Base-by-base conservation (phyloP, 805 yeast species). In the Hanseniaspora guilliermondii region DNA sequence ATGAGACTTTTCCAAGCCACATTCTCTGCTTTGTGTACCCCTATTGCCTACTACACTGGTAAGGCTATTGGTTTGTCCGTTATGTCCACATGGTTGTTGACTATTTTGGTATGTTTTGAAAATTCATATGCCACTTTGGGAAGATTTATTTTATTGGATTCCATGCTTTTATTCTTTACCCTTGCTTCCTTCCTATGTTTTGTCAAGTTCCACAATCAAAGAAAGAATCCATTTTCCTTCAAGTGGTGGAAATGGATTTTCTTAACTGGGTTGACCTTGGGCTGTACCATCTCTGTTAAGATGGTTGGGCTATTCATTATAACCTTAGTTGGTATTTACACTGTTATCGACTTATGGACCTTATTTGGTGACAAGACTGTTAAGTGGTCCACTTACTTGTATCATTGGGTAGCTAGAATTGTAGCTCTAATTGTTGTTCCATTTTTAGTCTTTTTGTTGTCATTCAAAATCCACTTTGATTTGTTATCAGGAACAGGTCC, bases 261-360 rank as follows among this genome's bases (percentile, higher is more conserved):
- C 24, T 70, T 85, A 56, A 85, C 95, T 8, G 99, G 99, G 60
- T 70, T 87, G 52, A 73, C 80, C 46, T 80, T 93, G 62, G 97
- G 98, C 41, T 85, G 93, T 67, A 85, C 89, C 19, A 83, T 91
- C 65, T 84, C 95, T 30, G 95, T 88, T 56, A 93, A 93, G 70
- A 87, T 89, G 96, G 97, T 93, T 56, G 99, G 99, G 62, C 75
- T 91, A 55, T 87, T 93, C 63, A 86, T 87, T 57, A 91, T 95
- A 56, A 68, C 87, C 17, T 71, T 88, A 58, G 88, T 93, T 55
- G 99, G 99, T 48, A 77, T 87, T 58, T 87, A 91, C 70, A 88
- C 96, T 22, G 74, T 86, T 39, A 83, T 80, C 53, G 97, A 93
- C 63, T 73, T 93, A 62, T 93, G 97, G 95, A 74, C 71, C 62